Evolutionary conservation across 176 grass and related monocot species (phyloP), one percentile per base, ranked within the genome.

Genomic region (Musa acuminata): DNA sequence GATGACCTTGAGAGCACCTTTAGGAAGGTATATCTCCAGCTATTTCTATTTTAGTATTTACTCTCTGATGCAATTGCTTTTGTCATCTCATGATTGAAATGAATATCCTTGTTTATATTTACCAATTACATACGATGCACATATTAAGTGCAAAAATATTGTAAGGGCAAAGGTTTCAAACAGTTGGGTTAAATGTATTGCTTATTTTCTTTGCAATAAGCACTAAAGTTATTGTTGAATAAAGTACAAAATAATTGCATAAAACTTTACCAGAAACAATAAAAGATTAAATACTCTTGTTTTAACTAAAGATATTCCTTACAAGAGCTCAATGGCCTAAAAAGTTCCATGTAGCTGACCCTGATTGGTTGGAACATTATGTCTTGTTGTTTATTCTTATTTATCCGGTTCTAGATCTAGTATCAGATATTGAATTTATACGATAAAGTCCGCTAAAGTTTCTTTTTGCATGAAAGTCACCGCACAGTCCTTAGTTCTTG

Each of bases 1-100:
- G 95, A 98, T 87, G 95, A 98, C 81, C 95, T 98, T 73, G 77
- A 90, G 55, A 98, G 84, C 78, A 94, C 90, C 51, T 98, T 98
- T 80, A 82, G 80, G 70, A 98, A 98, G 95, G 95, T 98, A 70
- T 51, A 70, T 22, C n/a, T 50, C 12, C 4, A 67, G 12, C 24
- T 67, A 35, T 65, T 65, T 26, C 9, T 65, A 9, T 20, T 65
- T 64, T 25, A 64, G 22, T 10, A 23, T 8, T 64, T 24, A 64
- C n/a, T 8, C 9, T 2, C 63, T 62, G 22, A 43, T 60, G 16
- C 17, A 17, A 60, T 21, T 60, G 57, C n/a, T 60, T 24, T 65
- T 65, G 63, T 6, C 22, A 43, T 43, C 19, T 65, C 21, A 13
- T 26, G 26, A 11, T 65, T 24, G n/a, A 11, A 10, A 43, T 43